phyloP scores from a whole-genome alignment of 2,329 filamentous ascomycete species.

The Colletotrichum caudatum region DNA sequence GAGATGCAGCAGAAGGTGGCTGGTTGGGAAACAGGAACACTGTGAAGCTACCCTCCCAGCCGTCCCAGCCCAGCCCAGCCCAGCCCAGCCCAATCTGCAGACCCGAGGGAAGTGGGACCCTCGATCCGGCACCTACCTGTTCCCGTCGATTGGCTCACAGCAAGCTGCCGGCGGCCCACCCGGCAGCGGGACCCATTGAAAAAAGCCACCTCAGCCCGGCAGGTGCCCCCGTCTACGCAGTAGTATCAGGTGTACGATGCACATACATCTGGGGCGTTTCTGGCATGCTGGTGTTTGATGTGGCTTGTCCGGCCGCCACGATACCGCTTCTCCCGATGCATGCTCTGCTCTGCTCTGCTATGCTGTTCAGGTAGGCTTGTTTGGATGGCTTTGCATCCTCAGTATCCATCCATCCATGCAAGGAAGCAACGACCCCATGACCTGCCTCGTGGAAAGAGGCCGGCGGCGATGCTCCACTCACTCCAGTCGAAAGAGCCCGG shows the following conservation, averaged over 20 bases:
- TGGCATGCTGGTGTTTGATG: conserved; percentile 15
- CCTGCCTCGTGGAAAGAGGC: background rate
- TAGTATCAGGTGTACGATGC: too few species aligned
- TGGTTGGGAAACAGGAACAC: background rate
- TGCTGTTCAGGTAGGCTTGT: background rate
- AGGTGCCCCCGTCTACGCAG: background rate
- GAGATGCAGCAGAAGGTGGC: background rate
- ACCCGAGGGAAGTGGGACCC: background rate
- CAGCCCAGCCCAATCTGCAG: conserved; percentile 11
- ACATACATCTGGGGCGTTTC: background rate
- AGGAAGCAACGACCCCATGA: background rate
- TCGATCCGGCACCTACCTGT: conserved; percentile 20
- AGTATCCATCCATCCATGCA: background rate
- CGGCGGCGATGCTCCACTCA: conserved; percentile 9
- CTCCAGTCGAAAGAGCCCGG: conserved; percentile 2
- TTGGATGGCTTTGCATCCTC: background rate
- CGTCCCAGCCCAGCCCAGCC: too few species aligned
- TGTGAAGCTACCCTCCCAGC: conserved; percentile 2
- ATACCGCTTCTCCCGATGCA: background rate
- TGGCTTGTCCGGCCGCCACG: background rate
- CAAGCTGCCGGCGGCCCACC: background rate
- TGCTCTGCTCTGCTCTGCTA: background rate
- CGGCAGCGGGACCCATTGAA: conserved; percentile 10
- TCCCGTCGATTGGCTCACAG: conserved; percentile 25
- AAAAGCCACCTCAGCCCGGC: conserved; percentile 5